Evolutionary conservation across 805 yeast species (phyloP), one percentile per base, ranked within the genome.

Genomic region (Ogataea zsoltii): DNA sequence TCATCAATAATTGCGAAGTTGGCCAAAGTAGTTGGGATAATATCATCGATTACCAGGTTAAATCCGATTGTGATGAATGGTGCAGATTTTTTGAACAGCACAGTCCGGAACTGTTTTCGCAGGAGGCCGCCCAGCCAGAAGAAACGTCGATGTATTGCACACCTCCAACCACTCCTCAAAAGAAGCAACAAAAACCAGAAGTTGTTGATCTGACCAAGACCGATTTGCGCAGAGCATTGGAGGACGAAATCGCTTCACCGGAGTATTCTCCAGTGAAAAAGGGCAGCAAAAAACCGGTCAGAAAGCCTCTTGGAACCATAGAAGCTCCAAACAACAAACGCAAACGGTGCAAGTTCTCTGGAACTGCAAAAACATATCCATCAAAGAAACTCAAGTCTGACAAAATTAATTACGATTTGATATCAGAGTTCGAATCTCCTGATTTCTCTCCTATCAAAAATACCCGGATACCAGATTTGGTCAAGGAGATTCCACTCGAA

Each of bases 21-120:
- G 72, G 85, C 2, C 71, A 75, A 43, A 70, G 80, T 33, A 68
- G 74, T 15, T 92, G 97, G 96, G 76, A 79, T 29, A 74, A 74
- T 0, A 66, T 77, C 9, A 79, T 91, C 41, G 97, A 92, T 66
- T 87, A 82, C 65, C 96, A 90, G 58, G 75, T 92, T 3, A 66
- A 79, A 41, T 68, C 82, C 41, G 96, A 89, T 60, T 88, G 97
- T 61, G 98, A 92, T 65, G 72, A 72, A 18, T 92, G 95, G 81
- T 85, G 90, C 19, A 65, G 69, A 13, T 71, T 74, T 35, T 63
- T 88, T 30, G 74, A 76, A 51, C 44, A 49, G 4, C 75, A 79
- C 33, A 65, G 81, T 6, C 90, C 94, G 2, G 77, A 75, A 48
- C 70, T 84, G 54, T 86, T 85, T 74, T 59, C 72, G 76, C 48